Evolutionary conservation across 129 eudicot genomes (phyloP).

Genomic region (Flaveria brownii): DNA sequence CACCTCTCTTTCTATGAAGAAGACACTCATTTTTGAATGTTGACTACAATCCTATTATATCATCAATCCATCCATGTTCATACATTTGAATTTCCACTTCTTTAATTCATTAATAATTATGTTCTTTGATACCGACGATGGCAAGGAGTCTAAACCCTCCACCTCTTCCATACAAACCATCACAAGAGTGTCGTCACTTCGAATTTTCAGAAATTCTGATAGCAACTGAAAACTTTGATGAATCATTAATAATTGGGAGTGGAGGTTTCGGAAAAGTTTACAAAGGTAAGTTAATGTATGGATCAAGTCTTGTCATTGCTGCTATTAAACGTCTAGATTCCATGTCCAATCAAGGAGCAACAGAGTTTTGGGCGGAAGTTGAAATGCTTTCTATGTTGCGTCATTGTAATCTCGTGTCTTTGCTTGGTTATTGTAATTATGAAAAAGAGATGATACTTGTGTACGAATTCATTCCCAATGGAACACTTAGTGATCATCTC

Average conservation of each 20-base stretch:
- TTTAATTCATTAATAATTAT: not conserved
- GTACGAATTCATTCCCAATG: conserved; percentile 32
- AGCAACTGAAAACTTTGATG: conserved; percentile 26
- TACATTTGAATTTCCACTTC: not conserved
- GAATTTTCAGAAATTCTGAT: conserved; percentile 5
- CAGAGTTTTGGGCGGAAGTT: conserved; percentile 35
- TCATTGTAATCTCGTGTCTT: conserved; percentile 29
- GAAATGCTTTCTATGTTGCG: conserved; percentile 33
- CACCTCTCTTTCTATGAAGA: conserved; percentile 7
- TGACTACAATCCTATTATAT: conserved; percentile 5
- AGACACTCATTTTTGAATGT: not conserved
- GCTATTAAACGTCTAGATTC: conserved; percentile 24
- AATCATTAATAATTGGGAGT: conserved; percentile 24
- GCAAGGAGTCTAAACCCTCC: conserved; percentile 1
- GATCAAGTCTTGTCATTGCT: not conserved
- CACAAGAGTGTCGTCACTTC: conserved; percentile 16
- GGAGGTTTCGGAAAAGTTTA: conserved; percentile 32
- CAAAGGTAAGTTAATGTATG: conserved; percentile 1
- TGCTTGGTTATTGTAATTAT: conserved; percentile 32
- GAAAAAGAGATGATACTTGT: conserved; percentile 37
- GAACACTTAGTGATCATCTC: conserved; percentile 48
- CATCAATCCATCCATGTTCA: not conserved
- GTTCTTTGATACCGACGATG: not conserved
- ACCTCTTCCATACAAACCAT: not conserved
- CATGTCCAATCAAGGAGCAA: conserved; percentile 26